Base-by-base conservation (phyloP, 2,329 filamentous ascomycete species). In the Periconia sp. region DNA sequence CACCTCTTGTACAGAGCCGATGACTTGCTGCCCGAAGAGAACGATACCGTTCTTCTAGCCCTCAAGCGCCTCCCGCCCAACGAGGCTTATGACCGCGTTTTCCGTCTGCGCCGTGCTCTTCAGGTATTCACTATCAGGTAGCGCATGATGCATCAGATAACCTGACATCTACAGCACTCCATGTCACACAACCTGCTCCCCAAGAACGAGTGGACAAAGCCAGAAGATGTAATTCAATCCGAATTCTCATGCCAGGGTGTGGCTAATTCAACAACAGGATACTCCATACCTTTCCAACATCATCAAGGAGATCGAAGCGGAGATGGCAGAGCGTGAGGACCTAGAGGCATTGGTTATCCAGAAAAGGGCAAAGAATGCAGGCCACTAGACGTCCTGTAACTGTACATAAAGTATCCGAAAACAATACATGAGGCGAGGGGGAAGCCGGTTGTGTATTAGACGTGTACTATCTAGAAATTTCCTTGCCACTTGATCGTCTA, bases 11-110 rank as follows among this genome's bases (percentile, higher is more conserved):
- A 66, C 74, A 97, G 94, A 78, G 87, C 88, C 83, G 94, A 99
- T 79, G 94, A 99, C 76, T 80, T 99, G 75, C 90, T 97, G 75
- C 86, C 90, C 74, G 94, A 99, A 79, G 94, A 99, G 81, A 89
- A 84, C 82, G 90, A 94, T 69, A 79, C 82, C 54, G 91, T 96
- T 70, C 88, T 94, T 77, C 84, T 88, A 67, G 94, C 94, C 60
- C 85, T 99, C 72, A 90, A 90, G 84, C 91, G 94, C 75, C 89
- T 99, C 59, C 85, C 90, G 54, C 84, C 91, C 70, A 91, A 95
- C 82, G 91, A 94, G 75, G 84, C 88, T 70, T 97, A 97, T 81
- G 94, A 99, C 82, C 93, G 94, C 76, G 86, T 97, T 76, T 99
- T 92, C 88, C 92, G 94, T 73, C 86, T 99, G 78, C 91, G 94